A percentile compares a stretch with the other conserved stretches of the same genome.
Conservation (phyloP, 768 basidiomycete genomes). For the Fomitopsis pulvina region DNA sequence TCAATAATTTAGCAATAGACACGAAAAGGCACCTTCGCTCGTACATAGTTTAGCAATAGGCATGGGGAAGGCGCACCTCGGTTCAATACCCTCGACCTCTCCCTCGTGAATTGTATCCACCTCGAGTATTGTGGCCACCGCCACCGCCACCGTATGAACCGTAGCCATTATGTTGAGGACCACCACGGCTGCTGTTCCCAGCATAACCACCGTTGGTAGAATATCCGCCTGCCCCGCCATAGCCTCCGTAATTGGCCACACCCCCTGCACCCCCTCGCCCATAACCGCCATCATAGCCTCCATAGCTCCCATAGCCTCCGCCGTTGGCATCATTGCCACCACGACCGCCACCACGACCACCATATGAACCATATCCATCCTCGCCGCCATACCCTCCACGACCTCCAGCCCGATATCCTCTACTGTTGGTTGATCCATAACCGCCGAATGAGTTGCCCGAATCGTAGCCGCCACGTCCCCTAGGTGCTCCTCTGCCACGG, state of each 20-base stretch:
- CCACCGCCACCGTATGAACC: constrained; percentile 14
- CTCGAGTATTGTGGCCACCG: constrained; percentile 13
- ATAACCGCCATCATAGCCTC: constrained; percentile 28
- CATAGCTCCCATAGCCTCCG: constrained; percentile 20
- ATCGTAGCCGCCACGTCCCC: constrained; percentile 1
- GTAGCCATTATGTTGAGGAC: constrained; percentile 9
- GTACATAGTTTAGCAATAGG: no score
- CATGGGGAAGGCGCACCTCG: neutral
- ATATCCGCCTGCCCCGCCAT: constrained; percentile 30
- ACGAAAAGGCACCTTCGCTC: no score
- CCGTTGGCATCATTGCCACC: constrained; percentile 25
- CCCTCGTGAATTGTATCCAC: constrained; percentile 28
- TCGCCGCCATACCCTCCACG: constrained; percentile 27
- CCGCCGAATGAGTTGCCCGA: constrained; percentile 8
- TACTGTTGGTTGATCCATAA: constrained; percentile 25
- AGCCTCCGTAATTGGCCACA: constrained; percentile 24
- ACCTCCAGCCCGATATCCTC: constrained; percentile 18
- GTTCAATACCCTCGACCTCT: constrained; percentile 44
- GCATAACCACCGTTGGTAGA: constrained; percentile 5
- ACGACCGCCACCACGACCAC: constrained; percentile 17
- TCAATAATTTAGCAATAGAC: neutral
- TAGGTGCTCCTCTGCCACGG: constrained; percentile 17
- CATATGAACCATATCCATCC: constrained; percentile 25
- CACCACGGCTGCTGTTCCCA: constrained; percentile 19
- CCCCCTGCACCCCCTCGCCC: no score